phyloP scores from a whole-genome alignment of 139 green algal species.

The Haematococcus lacustris region DNA sequence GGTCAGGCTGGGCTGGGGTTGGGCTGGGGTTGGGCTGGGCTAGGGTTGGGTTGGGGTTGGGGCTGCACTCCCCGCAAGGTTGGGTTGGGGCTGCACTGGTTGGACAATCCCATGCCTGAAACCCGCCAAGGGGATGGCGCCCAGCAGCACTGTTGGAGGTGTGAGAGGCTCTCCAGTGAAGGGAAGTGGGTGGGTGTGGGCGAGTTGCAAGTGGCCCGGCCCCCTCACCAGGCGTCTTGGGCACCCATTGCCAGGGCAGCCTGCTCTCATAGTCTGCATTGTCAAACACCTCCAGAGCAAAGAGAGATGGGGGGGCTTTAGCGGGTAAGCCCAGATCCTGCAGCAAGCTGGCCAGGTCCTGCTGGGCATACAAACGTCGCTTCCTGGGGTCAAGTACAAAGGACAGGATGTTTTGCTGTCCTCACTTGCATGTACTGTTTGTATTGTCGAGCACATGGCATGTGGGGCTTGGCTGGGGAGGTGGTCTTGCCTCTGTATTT shows the following conservation, averaged over 20 bases:
- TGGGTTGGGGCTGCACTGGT: too few relatives aligned
- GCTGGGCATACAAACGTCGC: constrained; percentile 48
- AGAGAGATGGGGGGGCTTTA: neutral
- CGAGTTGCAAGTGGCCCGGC: too few relatives aligned
- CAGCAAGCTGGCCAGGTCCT: constrained; percentile 48
- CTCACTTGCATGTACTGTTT: neutral
- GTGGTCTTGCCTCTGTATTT: constrained; percentile 50
- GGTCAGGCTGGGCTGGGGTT: too few relatives aligned
- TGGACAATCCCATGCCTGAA: too few relatives aligned
- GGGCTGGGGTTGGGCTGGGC: too few relatives aligned
- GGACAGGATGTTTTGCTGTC: neutral
- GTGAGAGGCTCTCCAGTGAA: too few relatives aligned
- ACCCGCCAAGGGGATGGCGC: too few relatives aligned
- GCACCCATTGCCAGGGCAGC: constrained; percentile 49
- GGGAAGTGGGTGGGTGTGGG: too few relatives aligned
- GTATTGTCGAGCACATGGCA: neutral
- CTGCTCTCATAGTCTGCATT: constrained; percentile 59
- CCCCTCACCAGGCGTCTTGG: constrained; percentile 27
- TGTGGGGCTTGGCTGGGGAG: too few relatives aligned
- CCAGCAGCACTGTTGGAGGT: too few relatives aligned
- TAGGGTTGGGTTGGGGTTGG: too few relatives aligned
- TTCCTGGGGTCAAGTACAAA: constrained; percentile 37
- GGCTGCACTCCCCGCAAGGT: too few relatives aligned
- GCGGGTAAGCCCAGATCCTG: constrained; percentile 23
- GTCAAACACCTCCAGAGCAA: constrained; percentile 60